A percentile compares a stretch with the other conserved stretches of the same genome.
Evolutionary conservation across 495 filamentous ascomycete genomes (phyloP).

Genomic region (Penicillium pulvis): DNA sequence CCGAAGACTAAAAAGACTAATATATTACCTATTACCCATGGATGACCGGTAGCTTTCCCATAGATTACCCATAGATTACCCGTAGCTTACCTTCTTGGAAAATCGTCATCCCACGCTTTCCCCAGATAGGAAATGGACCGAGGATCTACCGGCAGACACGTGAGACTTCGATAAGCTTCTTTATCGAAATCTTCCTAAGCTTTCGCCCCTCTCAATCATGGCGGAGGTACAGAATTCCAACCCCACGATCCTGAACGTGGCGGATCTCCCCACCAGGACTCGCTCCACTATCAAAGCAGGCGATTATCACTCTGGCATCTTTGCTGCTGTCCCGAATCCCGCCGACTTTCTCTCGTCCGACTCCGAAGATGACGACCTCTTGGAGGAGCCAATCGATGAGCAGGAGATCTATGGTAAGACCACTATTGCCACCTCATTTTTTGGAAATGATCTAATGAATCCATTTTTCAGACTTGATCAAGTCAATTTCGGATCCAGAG

Average conservation of each 20-base stretch:
- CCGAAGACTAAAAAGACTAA: too few relatives aligned
- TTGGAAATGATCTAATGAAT: background rate
- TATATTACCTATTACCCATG: too few relatives aligned
- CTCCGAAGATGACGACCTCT: conserved; percentile 61
- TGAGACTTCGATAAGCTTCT: conserved; percentile 9
- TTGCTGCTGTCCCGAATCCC: conserved; percentile 36
- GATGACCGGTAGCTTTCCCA: too few relatives aligned
- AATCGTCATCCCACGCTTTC: too few relatives aligned
- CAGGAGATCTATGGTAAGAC: conserved; percentile 90
- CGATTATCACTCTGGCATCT: conserved; percentile 41
- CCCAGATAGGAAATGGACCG: background rate
- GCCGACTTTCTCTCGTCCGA: conserved; percentile 45
- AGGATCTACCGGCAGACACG: conserved; percentile 6
- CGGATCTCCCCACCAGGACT: conserved; percentile 84
- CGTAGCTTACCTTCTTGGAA: too few relatives aligned
- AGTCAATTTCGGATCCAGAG: conserved; percentile 92
- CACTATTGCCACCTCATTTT: background rate
- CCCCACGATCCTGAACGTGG: conserved; percentile 86
- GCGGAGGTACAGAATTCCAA: conserved; percentile 82
- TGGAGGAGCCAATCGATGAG: conserved; percentile 84
- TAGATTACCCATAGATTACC: too few relatives aligned
- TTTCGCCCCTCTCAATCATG: conserved; percentile 17
- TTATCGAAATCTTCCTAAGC: background rate
- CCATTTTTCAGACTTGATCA: conserved; percentile 73
- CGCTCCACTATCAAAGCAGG: conserved; percentile 49